Evolutionary conservation across 2,329 filamentous ascomycete species (phyloP).

Genomic region (Hawksworthiomyces lignivorus): DNA sequence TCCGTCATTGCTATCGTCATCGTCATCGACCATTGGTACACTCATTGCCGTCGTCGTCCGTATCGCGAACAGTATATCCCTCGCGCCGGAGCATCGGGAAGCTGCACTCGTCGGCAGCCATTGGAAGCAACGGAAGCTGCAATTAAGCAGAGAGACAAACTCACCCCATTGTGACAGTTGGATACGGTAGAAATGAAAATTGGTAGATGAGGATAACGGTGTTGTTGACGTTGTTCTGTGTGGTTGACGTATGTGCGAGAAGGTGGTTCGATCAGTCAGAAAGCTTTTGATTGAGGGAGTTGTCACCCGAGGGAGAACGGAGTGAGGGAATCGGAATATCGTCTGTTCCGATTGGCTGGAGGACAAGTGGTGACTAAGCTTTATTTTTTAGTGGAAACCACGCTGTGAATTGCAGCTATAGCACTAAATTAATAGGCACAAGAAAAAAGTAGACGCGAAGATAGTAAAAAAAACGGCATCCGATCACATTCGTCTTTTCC

Average conservation of each 20-base stretch:
- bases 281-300: constrained; percentile 13
- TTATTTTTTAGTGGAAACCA: no score
- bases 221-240: background rate
- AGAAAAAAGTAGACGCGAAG: no score
- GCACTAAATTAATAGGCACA: no score
- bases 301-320: constrained; percentile 9
- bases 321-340: constrained; percentile 12
- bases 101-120: background rate
- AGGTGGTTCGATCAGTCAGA: constrained; percentile 15
- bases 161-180: constrained; percentile 17
- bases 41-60: background rate
- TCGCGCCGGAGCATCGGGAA: background rate
- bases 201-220: background rate
- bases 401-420: no score
- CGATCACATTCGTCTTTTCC: no score
- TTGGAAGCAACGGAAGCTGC: background rate
- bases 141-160: background rate
- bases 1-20: background rate
- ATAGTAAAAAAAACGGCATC: no score
- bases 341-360: constrained; percentile 15
- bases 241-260: background rate
- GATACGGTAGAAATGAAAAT: constrained; percentile 3
- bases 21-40: background rate
- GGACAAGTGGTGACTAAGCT: no score
- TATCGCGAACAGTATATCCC: constrained; percentile 8